Evolutionary conservation across 306 rosid genomes (phyloP).

Genomic region (Malus sieversii): DNA sequence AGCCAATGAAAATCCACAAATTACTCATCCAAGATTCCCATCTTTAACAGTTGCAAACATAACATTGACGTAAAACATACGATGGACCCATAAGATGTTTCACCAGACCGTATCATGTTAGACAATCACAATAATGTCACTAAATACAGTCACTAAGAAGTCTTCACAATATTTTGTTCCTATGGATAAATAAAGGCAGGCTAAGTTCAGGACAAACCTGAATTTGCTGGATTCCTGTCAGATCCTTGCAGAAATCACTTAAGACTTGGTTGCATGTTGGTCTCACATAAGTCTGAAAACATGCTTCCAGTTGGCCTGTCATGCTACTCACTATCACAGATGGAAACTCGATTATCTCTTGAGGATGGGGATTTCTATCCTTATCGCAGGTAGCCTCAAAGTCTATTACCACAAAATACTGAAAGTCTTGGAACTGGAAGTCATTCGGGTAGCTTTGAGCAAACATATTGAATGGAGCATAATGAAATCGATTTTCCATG

Average conservation of each 20-base stretch:
- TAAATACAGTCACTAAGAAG: neutral
- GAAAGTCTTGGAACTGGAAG: conserved; percentile 71
- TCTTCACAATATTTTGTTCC: neutral
- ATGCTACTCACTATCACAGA: conserved; percentile 86
- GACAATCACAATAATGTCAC: neutral
- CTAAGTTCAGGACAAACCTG: conserved; percentile 55
- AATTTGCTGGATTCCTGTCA: conserved; percentile 92
- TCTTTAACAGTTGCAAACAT: neutral
- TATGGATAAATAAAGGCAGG: conserved; percentile 8
- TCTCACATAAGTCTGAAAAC: conserved; percentile 89
- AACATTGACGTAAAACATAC: neutral
- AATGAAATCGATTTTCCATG: conserved; percentile 48
- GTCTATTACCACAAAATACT: conserved; percentile 92
- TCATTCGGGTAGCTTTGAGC: conserved; percentile 61
- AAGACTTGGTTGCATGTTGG: conserved; percentile 79
- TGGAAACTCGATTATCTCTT: conserved; percentile 94
- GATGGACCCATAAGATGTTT: neutral
- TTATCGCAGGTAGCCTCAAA: conserved; percentile 95
- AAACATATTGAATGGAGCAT: conserved; percentile 53
- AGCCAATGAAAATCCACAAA: neutral
- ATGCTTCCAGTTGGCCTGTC: conserved; percentile 88
- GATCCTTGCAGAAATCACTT: conserved; percentile 86
- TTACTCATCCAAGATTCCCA: neutral
- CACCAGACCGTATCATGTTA: neutral
- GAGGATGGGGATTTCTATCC: conserved; percentile 82